Evolutionary conservation across 352 stramenopile species (phyloP).

Genomic region (Pythium brassicae): DNA sequence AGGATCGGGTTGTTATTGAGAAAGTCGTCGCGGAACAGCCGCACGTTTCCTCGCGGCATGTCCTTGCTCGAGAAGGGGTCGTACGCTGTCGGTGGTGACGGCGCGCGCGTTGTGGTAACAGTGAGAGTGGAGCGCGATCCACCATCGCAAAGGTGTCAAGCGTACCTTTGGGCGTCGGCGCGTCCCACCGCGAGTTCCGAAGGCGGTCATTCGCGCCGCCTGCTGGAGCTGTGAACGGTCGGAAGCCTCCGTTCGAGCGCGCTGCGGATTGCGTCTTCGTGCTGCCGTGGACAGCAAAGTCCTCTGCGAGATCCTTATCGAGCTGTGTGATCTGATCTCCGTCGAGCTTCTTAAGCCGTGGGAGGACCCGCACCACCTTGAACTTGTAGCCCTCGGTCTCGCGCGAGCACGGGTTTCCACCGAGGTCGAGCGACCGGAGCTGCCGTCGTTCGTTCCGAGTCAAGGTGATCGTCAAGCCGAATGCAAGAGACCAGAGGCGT

Average conservation of each 20-base stretch:
- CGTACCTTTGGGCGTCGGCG: constrained; percentile 8
- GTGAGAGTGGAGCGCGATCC: neutral
- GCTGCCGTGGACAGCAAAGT: constrained; percentile 32
- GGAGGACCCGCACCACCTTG: constrained; percentile 47
- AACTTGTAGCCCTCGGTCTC: constrained; percentile 74
- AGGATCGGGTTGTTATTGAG: constrained; percentile 82
- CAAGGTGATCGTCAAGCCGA: neutral
- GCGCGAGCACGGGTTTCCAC: constrained; percentile 67
- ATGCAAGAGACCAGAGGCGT: neutral
- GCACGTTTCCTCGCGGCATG: constrained; percentile 74
- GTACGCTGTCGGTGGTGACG: constrained; percentile 15
- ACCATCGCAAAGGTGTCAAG: neutral
- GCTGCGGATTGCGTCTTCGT: neutral
- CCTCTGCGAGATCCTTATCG: constrained; percentile 71
- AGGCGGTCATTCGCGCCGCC: constrained; percentile 2
- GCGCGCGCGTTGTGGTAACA: neutral
- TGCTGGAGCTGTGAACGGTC: constrained; percentile 35
- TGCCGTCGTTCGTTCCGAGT: constrained; percentile 7
- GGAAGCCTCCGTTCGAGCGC: constrained; percentile 5
- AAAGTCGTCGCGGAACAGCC: constrained; percentile 81
- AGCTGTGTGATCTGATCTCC: constrained; percentile 67
- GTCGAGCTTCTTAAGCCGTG: constrained; percentile 65
- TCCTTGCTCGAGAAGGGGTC: constrained; percentile 51
- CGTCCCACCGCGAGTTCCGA: constrained; percentile 7
- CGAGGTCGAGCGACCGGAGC: constrained; percentile 67